Evolutionary conservation across 2,329 filamentous ascomycete genomes (phyloP), one percentile per base, ranked within the genome.

Genomic region (Aspergillus sp.): DNA sequence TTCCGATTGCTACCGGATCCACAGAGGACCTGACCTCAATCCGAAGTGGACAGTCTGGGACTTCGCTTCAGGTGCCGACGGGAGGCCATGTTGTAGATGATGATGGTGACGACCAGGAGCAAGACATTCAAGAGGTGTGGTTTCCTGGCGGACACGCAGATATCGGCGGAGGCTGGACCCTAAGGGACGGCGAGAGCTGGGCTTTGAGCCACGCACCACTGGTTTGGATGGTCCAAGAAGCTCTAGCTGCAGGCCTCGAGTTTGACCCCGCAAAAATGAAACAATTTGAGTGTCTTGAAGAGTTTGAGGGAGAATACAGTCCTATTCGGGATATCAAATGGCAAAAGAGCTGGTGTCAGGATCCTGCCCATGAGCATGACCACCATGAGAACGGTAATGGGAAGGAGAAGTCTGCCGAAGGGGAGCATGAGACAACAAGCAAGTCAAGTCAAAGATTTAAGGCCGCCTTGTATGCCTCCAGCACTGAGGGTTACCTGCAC

Each of bases 81-180:
- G 49, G 39, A 38, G 44, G 7, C 58, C 61, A 17, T 54, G 55
- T 30, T 15, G 30, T 13, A 15, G 30, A 62, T 12, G 65, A 71
- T 11, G 65, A 71, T 11, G 63, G 62, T 44, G 66, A 67, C 4
- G 68, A 68, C n/a, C 57, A 56, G 0, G 78, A 81, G 1, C 89
- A 93, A 66, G 89, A 93, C 63, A 88, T 93, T 48, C 83, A 90
- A 58, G 90, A 95, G 66, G 83, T 93, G 8, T 79, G 77, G 77
- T 95, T 95, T 66, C 81, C 89, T 0, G 90, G 90, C 8, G 86
- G 87, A 11, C 90, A 96, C 61, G 90, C 85, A 2, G 90, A 93
- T 61, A 85, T 93, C 30, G 90, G 90, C 1, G 90, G 90, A 9
- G 90, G 90, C 0, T 92, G 89, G 89, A 83, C 84, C 49, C 74